Percentiles rank a stretch among this genome's conserved stretches.
phyloP scores from a whole-genome alignment of 768 basidiomycete species.

The Podaxis sp. region DNA sequence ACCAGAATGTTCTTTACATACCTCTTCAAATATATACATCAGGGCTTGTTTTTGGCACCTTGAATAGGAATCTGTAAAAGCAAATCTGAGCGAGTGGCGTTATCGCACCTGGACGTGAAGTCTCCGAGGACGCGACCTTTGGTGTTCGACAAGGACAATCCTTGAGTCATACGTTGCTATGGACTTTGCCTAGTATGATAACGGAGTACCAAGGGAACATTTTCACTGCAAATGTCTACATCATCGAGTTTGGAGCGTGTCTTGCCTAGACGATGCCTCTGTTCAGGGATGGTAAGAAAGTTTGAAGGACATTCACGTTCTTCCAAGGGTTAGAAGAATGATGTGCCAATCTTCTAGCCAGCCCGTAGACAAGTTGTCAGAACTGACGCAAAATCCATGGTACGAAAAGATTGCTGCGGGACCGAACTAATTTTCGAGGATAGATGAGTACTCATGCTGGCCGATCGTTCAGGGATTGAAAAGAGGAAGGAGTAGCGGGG shows the following conservation, averaged over 20 bases:
- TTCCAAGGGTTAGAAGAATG: not conserved
- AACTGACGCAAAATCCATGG: not conserved
- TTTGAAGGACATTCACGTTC: not conserved
- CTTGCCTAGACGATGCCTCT: not conserved
- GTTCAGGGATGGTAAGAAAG: not conserved
- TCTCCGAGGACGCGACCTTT: not conserved
- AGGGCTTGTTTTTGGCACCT: not conserved
- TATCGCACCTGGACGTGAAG: not conserved
- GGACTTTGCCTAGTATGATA: not conserved
- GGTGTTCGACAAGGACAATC: not conserved
- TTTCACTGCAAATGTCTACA: not conserved
- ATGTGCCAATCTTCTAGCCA: not conserved
- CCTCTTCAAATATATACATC: not conserved
- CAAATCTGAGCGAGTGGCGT: not conserved
- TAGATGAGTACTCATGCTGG: not conserved
- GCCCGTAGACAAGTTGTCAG: not conserved
- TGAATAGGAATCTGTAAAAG: not conserved
- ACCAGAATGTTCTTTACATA: not conserved
- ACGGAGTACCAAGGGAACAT: constrained; percentile 1
- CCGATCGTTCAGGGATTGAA: not conserved
- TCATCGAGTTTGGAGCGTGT: not conserved
- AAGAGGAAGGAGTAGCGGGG: no score
- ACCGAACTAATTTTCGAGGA: not conserved
- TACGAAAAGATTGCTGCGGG: not conserved
- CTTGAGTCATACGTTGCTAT: not conserved